Conservation (phyloP, 305 asterid species). For the Fraxinus albicans region DNA sequence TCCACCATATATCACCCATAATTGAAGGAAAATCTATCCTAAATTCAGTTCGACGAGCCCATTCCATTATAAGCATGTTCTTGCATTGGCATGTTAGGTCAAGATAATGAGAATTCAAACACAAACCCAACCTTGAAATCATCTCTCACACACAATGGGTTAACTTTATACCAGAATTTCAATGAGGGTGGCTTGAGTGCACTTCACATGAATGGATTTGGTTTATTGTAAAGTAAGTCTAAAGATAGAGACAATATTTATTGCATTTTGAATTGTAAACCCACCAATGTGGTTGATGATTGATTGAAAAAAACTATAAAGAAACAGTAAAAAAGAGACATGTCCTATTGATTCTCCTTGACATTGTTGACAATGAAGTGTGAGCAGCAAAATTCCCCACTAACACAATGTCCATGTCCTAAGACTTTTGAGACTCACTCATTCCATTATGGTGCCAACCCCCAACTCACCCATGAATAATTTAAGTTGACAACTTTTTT, state of each 20-base stretch:
- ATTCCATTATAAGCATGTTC: neutral
- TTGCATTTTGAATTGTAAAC: neutral
- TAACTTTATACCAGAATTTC: conserved; percentile 1
- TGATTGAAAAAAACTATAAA: neutral
- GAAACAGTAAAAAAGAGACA: neutral
- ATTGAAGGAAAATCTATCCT: neutral
- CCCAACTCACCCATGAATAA: neutral
- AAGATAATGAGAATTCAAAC: neutral
- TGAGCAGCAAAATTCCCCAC: conserved; percentile 1
- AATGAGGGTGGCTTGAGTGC: conserved; percentile 1
- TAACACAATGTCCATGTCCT: neutral
- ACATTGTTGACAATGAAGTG: neutral
- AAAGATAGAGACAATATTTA: neutral
- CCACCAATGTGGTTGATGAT: conserved; percentile 1
- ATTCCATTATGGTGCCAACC: conserved; percentile 5
- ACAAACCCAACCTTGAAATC: neutral
- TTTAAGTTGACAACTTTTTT: conserved; percentile 4
- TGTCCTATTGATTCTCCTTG: neutral
- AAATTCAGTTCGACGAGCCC: neutral
- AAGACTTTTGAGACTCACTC: neutral
- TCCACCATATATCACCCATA: neutral
- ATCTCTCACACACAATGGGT: neutral
- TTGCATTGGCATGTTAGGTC: neutral
- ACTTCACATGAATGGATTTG: conserved; percentile 2
- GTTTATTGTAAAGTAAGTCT: neutral